phyloP scores from a whole-genome alignment of 345 rosid species.

The Salix dunnii region DNA sequence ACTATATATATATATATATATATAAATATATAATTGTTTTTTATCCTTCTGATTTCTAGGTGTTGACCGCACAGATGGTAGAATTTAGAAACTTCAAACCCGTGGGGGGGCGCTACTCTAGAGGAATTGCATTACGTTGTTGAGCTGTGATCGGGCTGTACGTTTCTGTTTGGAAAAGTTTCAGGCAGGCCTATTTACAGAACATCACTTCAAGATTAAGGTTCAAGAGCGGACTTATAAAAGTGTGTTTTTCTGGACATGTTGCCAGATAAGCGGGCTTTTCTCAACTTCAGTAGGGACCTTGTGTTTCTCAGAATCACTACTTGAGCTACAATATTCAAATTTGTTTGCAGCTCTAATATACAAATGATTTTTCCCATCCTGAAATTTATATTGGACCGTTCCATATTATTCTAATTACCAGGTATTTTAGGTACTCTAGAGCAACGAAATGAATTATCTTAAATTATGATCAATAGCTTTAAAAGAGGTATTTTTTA shows the following conservation, averaged over 20 bases:
- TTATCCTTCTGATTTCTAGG: constrained; percentile 4
- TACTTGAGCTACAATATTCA: constrained; percentile 11
- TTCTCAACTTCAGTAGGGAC: constrained; percentile 43
- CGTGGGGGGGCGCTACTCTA: constrained; percentile 15
- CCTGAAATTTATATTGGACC: background rate
- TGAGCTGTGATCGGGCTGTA: background rate
- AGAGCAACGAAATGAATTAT: too few relatives aligned
- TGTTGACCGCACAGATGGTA: constrained; percentile 61
- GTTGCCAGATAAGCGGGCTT: constrained; percentile 27
- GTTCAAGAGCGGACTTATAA: background rate
- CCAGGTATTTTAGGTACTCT: too few relatives aligned
- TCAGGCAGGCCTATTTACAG: constrained; percentile 15
- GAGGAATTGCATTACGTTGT: background rate
- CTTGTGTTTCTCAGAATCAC: constrained; percentile 44
- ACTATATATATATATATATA: too few relatives aligned
- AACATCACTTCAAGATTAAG: constrained; percentile 15
- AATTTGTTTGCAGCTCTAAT: background rate
- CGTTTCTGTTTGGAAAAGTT: constrained; percentile 28
- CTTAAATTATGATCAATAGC: background rate
- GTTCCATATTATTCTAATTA: too few relatives aligned
- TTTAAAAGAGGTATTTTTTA: too few relatives aligned
- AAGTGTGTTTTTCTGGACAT: constrained; percentile 6
- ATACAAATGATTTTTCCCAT: background rate
- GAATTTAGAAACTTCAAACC: constrained; percentile 5
- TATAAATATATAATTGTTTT: too few relatives aligned